Percentiles rank a stretch among this genome's conserved stretches.
Evolutionary conservation across 1,284 basidiomycete genomes (phyloP).

Genomic region (Trichosporon inkin): DNA sequence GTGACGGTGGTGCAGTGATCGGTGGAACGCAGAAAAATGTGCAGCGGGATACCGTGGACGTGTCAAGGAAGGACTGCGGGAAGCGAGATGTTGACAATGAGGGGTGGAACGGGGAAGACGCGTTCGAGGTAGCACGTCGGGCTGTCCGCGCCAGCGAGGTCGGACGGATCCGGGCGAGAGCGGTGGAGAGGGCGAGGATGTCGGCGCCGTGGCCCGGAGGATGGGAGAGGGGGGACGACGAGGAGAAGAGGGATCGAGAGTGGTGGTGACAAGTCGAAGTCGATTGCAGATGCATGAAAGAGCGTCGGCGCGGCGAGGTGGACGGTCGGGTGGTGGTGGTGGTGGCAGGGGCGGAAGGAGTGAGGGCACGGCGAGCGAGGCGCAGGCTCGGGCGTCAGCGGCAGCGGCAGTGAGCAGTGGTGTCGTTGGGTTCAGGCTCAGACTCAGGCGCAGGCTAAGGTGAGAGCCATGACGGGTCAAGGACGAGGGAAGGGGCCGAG

Average conservation of each 20-base stretch:
- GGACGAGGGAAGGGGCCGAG: not conserved
- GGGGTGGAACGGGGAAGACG: not conserved
- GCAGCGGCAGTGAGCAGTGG: not conserved
- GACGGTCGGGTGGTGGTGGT: not conserved
- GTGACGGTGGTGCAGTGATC: not conserved
- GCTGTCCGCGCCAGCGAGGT: not conserved
- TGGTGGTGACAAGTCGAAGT: not conserved
- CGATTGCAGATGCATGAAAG: not conserved
- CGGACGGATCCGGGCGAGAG: not conserved
- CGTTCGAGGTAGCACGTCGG: not conserved
- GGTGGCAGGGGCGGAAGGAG: not conserved
- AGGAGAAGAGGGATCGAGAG: not conserved
- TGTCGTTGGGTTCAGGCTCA: not conserved
- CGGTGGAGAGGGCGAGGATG: not conserved
- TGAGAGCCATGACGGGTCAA: not conserved
- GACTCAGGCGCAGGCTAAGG: constrained; percentile 1
- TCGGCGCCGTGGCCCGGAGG: not conserved
- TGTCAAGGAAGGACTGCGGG: constrained; percentile 6
- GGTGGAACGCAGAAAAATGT: not conserved
- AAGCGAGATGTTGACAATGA: not conserved
- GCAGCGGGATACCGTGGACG: not conserved
- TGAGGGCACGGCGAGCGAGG: not conserved
- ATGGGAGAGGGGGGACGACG: not conserved
- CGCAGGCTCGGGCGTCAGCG: not conserved
- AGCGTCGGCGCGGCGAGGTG: not conserved